Evolutionary conservation across 2,329 filamentous ascomycete species (phyloP).

Genomic region (Leptodontidium sp.): DNA sequence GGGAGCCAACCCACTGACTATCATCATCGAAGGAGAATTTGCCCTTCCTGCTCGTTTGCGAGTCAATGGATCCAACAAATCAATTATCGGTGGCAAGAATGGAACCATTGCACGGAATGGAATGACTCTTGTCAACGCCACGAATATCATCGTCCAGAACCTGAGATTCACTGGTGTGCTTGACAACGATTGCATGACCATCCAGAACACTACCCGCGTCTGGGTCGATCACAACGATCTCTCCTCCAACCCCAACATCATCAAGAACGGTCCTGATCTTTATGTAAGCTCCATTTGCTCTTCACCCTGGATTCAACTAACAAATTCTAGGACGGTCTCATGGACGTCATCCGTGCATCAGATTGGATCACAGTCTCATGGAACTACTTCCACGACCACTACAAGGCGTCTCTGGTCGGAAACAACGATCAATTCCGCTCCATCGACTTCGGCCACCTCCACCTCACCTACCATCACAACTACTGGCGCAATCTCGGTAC

Average conservation of each 20-base stretch:
- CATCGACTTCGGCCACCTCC: conserved; percentile 18
- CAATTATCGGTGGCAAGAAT: conserved; percentile 16
- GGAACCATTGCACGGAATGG: conserved; percentile 21
- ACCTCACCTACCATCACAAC: conserved; percentile 23
- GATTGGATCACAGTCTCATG: conserved; percentile 24
- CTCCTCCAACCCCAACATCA: conserved; percentile 18
- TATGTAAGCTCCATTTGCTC: neutral
- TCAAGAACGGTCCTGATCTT: conserved; percentile 18
- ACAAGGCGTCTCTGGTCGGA: conserved; percentile 21
- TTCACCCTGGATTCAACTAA: neutral
- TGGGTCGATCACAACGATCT: conserved; percentile 26
- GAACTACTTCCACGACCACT: conserved; percentile 26
- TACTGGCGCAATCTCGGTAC: conserved; percentile 22
- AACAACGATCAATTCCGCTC: conserved; percentile 19
- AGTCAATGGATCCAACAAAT: conserved; percentile 16
- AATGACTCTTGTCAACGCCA: conserved; percentile 12
- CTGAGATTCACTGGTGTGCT: conserved; percentile 19
- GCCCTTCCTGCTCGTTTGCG: conserved; percentile 18
- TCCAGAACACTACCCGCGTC: conserved; percentile 22
- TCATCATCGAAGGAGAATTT: conserved; percentile 19
- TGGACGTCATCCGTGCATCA: conserved; percentile 21
- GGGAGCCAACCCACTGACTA: conserved; percentile 12
- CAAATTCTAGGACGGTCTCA: conserved; percentile 1
- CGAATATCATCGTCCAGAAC: conserved; percentile 19
- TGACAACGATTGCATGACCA: conserved; percentile 23